A percentile compares a stretch with the other conserved stretches of the same genome.
phyloP scores from a whole-genome alignment of 352 stramenopile genomes.

The Phytopythium cucurbitacearum region DNA sequence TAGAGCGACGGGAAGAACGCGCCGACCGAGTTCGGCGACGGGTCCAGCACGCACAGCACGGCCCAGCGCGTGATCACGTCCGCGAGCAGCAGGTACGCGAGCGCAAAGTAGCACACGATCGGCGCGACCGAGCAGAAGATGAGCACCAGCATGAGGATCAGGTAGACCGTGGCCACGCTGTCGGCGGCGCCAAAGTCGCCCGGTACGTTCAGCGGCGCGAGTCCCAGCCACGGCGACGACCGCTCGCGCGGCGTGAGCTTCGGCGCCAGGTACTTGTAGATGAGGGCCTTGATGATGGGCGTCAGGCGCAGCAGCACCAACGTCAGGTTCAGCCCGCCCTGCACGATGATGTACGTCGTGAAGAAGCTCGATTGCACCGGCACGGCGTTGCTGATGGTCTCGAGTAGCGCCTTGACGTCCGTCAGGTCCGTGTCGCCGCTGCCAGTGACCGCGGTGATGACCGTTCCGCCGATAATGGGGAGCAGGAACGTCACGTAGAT shows the following conservation, averaged over 20 bases:
- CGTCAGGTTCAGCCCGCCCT: conserved; percentile 62
- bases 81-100: conserved; percentile 63
- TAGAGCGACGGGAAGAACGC: conserved; percentile 81
- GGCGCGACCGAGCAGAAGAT: conserved; percentile 73
- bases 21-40: conserved; percentile 59
- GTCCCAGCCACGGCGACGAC: conserved; percentile 59
- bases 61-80: conserved; percentile 76
- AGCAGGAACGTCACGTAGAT: conserved; percentile 80
- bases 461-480: conserved; percentile 78
- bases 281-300: conserved; percentile 68
- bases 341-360: conserved; percentile 76
- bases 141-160: conserved; percentile 72
- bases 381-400: conserved; percentile 53
- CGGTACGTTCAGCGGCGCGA: conserved; percentile 49
- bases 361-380: conserved; percentile 80
- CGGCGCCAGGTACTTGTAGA: conserved; percentile 70
- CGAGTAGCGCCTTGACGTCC: conserved; percentile 40
- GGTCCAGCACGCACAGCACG: conserved; percentile 67
- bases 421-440: conserved; percentile 38
- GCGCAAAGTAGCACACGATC: conserved; percentile 77
- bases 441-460: conserved; percentile 67
- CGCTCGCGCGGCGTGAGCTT: conserved; percentile 80
- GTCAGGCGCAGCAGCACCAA: conserved; percentile 69
- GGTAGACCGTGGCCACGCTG: conserved; percentile 59
- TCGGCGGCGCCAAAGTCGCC: conserved; percentile 60